Base-by-base conservation (phyloP, 352 stramenopile genomes). In the Pythium vanterpoolii region DNA sequence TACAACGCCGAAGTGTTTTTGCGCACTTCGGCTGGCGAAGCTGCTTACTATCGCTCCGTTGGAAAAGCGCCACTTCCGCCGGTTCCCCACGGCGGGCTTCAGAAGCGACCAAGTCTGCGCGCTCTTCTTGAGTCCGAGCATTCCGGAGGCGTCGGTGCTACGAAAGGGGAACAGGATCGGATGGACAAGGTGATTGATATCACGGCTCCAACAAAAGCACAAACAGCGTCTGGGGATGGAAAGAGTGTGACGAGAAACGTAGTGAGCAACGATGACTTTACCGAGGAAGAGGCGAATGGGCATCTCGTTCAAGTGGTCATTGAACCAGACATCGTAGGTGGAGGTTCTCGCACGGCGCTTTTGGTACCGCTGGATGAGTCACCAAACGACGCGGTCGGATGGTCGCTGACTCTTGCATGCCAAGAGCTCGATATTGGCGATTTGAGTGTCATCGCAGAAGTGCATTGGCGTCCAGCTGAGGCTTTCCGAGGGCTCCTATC, bases 1-100 rank as follows among this genome's bases (percentile, higher is more conserved):
- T 96, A 93, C 62, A 91, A 86, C 43, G 86, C 85, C 1, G 87
- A 96, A 56, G 80, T 95, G 3, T 96, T 86, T 53, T 68, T 83
- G 14, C 72, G 83, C 31, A 94, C 79, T 4, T 57, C 72, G 31
- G 79, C 76, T 28, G 81, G 83, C 6, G 84, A 96, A 71, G 69
- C 33, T 50, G 85, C 84, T 8, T 96, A 91, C 56, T 92, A 77
- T 63, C 74, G 79, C 21, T 79, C 76, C 27, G 78, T 92, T 31
- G 83, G 84, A 2, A 73, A 78, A 64, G 68, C 76, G 48, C 43
- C 83, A 19, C 44, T 76, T 13, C 86, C 81, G 43, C 81, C 79
- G 2, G 76, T 88, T 13, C 65, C 72, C n/a, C 72, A 80, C 48
- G 57, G 66, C 23, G 63, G 62, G 0, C 68, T 83, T 39, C 64